phyloP scores from a whole-genome alignment of 2,329 filamentous ascomycete species.

The Didymella lethalis region DNA sequence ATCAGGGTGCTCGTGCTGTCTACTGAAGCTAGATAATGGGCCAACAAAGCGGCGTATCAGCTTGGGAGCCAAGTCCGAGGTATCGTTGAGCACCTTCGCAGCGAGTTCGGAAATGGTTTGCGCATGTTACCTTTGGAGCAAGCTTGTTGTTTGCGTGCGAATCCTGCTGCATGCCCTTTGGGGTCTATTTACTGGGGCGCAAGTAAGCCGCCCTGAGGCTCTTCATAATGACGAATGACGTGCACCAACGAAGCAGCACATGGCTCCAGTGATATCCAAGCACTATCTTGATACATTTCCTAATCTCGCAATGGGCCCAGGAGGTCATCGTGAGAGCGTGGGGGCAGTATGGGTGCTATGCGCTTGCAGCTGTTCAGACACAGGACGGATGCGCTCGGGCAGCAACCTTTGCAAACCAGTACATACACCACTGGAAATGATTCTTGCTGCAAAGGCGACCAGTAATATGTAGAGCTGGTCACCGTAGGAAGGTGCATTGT shows the following conservation, averaged over 20 bases:
- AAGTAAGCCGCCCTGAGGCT: conserved; percentile 41
- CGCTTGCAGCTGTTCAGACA: conserved; percentile 19
- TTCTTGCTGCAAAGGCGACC: conserved; percentile 32
- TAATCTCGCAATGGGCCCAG: not conserved
- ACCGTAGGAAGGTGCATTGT: conserved; percentile 33
- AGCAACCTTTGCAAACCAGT: conserved; percentile 10
- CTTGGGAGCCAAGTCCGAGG: conserved; percentile 38
- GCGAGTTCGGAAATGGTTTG: conserved; percentile 27
- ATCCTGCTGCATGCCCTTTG: conserved; percentile 36
- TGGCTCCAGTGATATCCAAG: not conserved
- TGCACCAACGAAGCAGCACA: not conserved
- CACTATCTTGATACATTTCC: not conserved
- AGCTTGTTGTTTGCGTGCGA: conserved; percentile 32
- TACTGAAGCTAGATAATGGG: conserved; percentile 32
- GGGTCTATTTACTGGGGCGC: conserved; percentile 39
- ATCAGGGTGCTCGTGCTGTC: conserved; percentile 41
- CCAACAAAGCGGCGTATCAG: conserved; percentile 36
- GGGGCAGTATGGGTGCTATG: conserved; percentile 1
- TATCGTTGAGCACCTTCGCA: conserved; percentile 35
- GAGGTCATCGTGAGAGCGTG: conserved; percentile 11
- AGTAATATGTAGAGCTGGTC: conserved; percentile 25
- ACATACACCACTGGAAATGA: conserved; percentile 18
- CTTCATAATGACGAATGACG: conserved; percentile 23
- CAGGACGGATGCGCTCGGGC: conserved; percentile 28
- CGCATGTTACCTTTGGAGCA: conserved; percentile 26